Percentiles rank a stretch among this genome's conserved stretches.
phyloP scores from a whole-genome alignment of 2,329 filamentous ascomycete species.

The Epichloe hybrida region DNA sequence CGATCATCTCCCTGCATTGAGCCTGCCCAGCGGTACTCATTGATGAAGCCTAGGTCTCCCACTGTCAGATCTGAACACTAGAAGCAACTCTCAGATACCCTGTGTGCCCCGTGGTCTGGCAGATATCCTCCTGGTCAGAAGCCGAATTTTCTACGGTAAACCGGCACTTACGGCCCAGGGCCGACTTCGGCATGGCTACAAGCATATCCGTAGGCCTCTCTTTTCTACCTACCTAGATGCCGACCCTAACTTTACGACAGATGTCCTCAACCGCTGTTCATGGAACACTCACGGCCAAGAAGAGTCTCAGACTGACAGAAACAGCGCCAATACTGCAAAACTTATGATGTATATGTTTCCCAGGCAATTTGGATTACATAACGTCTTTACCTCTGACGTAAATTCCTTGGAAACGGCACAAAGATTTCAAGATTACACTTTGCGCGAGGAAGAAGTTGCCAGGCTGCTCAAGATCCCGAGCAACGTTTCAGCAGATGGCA shows the following conservation, averaged over 20 bases:
- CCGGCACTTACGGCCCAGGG: slow-evolving; percentile 57
- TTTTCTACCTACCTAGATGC: no score
- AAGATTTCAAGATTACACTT: slow-evolving; percentile 69
- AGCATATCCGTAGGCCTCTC: slow-evolving; percentile 59
- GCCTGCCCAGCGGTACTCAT: background rate
- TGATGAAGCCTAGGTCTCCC: slow-evolving; percentile 27
- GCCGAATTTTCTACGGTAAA: slow-evolving; percentile 74
- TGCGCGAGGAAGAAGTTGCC: slow-evolving; percentile 70
- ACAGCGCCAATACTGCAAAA: slow-evolving; percentile 43
- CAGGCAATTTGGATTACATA: slow-evolving; percentile 77
- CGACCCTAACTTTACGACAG: slow-evolving; percentile 30
- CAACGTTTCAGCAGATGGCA: slow-evolving; percentile 2
- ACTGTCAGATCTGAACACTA: slow-evolving; percentile 30
- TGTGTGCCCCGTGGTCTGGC: slow-evolving; percentile 26
- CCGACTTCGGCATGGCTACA: slow-evolving; percentile 57
- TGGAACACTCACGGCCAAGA: background rate
- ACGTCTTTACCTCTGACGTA: slow-evolving; percentile 68
- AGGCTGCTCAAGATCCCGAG: slow-evolving; percentile 11
- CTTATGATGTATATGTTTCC: slow-evolving; percentile 92
- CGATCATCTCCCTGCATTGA: background rate
- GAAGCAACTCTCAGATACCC: background rate
- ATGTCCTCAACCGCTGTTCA: slow-evolving; percentile 64
- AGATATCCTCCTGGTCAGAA: slow-evolving; percentile 64
- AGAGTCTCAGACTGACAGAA: background rate
- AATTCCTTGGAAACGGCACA: slow-evolving; percentile 55